phyloP scores from a whole-genome alignment of 495 filamentous ascomycete genomes.

The Pyronema domesticum region DNA sequence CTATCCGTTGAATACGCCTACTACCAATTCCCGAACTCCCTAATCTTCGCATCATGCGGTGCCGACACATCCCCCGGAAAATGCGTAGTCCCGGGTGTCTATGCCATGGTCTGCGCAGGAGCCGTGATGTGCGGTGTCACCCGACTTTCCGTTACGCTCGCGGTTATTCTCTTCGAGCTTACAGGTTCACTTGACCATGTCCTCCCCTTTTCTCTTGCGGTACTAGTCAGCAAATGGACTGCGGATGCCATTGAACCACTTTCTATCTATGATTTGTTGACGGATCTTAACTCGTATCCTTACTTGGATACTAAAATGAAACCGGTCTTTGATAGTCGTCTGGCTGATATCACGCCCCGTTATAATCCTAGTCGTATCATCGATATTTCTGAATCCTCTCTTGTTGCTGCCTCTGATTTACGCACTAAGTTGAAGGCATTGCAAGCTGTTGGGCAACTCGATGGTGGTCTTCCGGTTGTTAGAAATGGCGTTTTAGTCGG shows the following conservation, averaged over 20 bases:
- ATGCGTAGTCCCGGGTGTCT: conserved; percentile 92
- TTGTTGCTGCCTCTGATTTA: conserved; percentile 55
- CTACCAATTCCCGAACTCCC: conserved; percentile 45
- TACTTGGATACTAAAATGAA: conserved; percentile 89
- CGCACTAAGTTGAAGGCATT: conserved; percentile 63
- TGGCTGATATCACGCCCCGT: conserved; percentile 70
- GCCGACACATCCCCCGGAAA: conserved; percentile 47
- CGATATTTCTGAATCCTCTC: conserved; percentile 64
- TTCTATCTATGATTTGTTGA: conserved; percentile 89
- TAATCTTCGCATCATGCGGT: conserved; percentile 57
- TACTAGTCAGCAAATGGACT: conserved; percentile 93
- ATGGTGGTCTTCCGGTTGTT: conserved; percentile 78
- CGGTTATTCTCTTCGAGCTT: conserved; percentile 88
- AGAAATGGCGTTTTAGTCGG: conserved; percentile 65
- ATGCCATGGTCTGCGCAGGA: conserved; percentile 78
- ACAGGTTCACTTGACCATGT: conserved; percentile 92
- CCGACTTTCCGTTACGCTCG: conserved; percentile 77
- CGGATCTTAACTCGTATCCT: conserved; percentile 92
- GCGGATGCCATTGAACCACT: conserved; percentile 88
- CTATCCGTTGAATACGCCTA: conserved; percentile 73
- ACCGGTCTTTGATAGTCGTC: conserved; percentile 64
- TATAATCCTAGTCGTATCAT: conserved; percentile 60
- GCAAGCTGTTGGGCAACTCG: conserved; percentile 73
- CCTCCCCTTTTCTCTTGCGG: conserved; percentile 78
- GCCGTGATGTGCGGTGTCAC: conserved; percentile 98